These are phyloP conservation scores for Cryptococcus depauperatus DNA, from an alignment of 1,284 basidiomycete genomes.

Conservation along the genomic window DNA sequence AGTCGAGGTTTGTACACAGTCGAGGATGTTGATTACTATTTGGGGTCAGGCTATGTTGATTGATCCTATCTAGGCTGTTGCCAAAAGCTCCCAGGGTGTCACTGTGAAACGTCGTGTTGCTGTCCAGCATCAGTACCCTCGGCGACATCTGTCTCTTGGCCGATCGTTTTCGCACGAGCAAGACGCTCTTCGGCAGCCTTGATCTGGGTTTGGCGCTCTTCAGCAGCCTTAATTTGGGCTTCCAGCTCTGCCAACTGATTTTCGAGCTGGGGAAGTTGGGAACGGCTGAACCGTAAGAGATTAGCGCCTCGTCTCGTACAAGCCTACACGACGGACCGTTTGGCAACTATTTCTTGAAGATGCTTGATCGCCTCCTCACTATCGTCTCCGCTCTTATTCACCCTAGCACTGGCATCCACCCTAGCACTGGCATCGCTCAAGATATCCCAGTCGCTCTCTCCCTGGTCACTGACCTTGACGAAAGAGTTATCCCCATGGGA, in stretches of 20 bases:
- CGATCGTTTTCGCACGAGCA: neutral
- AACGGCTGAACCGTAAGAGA: conserved; percentile 18
- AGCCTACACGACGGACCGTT: conserved; percentile 24
- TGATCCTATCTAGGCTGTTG: no score
- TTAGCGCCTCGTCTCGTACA: neutral
- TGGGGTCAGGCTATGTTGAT: no score
- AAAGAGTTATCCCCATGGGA: conserved; percentile 1
- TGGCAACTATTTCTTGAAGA: conserved; percentile 37
- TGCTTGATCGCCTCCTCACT: conserved; percentile 28
- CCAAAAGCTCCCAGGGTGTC: no score
- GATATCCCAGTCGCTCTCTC: conserved; percentile 24
- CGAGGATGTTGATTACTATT: no score
- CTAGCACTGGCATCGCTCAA: conserved; percentile 20
- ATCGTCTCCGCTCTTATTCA: conserved; percentile 7
- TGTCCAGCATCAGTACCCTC: neutral
- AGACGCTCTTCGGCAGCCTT: neutral
- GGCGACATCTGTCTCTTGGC: neutral
- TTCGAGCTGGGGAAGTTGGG: conserved; percentile 36
- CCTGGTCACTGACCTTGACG: conserved; percentile 2
- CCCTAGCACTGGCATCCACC: conserved; percentile 14
- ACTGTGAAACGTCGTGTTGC: neutral
- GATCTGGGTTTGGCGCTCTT: conserved; percentile 19
- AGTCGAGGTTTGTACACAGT: no score
- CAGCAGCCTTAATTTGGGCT: conserved; percentile 39
- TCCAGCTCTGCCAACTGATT: conserved; percentile 37